A percentile compares a stretch with the other conserved stretches of the same genome.
These are phyloP conservation scores for Hawksworthiomyces lignivorus DNA, from an alignment of 2,329 filamentous ascomycete genomes.

Conservation along the genomic window DNA sequence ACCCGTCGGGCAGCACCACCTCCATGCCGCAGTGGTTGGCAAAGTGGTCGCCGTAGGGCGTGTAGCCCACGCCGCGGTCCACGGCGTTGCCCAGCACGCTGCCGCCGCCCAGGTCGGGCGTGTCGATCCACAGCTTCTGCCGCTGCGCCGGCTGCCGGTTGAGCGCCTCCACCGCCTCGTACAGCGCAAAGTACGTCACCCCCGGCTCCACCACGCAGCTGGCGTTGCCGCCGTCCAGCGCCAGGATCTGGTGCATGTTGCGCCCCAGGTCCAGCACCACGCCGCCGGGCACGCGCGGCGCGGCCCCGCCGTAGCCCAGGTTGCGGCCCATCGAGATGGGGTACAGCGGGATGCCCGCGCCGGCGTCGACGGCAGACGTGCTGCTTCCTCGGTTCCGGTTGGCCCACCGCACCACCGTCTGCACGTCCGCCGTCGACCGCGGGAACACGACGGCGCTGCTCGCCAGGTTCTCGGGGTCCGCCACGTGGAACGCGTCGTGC, in stretches of 20 bases:
- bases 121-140: constrained; percentile 34
- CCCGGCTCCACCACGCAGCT: constrained; percentile 48
- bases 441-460: constrained; percentile 36
- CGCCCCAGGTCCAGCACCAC: constrained; percentile 43
- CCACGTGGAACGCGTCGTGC: constrained; percentile 34
- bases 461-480: constrained; percentile 34
- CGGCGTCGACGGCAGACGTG: background rate
- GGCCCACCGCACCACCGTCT: constrained; percentile 35
- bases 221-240: constrained; percentile 41
- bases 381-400: constrained; percentile 4
- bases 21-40: constrained; percentile 23
- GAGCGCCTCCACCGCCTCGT: constrained; percentile 36
- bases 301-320: constrained; percentile 41
- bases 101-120: constrained; percentile 34
- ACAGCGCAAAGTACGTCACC: constrained; percentile 43
- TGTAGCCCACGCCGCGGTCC: constrained; percentile 40
- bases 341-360: constrained; percentile 34
- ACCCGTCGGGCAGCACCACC: constrained; percentile 33
- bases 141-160: constrained; percentile 23
- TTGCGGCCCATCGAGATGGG: constrained; percentile 43
- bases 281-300: constrained; percentile 43
- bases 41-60: constrained; percentile 34
- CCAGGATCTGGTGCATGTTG: constrained; percentile 44
- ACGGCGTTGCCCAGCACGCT: constrained; percentile 37
- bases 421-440: constrained; percentile 36